Evolutionary conservation across 2,329 filamentous ascomycete species (phyloP).

Genomic region (Chaetomium sp.): DNA sequence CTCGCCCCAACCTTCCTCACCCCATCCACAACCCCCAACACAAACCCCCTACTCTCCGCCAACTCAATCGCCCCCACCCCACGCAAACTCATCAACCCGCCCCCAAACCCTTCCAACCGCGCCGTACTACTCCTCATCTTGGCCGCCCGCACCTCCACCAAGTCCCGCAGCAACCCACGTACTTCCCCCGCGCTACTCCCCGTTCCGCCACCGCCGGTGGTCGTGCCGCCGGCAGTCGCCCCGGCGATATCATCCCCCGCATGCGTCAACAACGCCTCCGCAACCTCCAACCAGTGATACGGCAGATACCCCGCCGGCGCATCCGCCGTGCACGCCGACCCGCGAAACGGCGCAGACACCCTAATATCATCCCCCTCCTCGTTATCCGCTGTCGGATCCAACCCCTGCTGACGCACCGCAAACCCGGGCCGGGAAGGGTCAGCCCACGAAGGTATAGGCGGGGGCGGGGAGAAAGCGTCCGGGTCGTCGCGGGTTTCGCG

Average conservation of each 20-base stretch:
- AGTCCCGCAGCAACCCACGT: slow-evolving; percentile 66
- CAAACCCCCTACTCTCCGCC: slow-evolving; percentile 76
- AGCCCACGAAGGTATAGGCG: slow-evolving; percentile 53
- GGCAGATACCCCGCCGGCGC: slow-evolving; percentile 67
- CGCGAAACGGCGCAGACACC: slow-evolving; percentile 69
- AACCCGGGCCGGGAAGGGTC: slow-evolving; percentile 43
- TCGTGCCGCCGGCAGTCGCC: slow-evolving; percentile 20
- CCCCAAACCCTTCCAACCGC: slow-evolving; percentile 62
- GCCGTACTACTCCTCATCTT: slow-evolving; percentile 76
- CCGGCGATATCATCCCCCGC: slow-evolving; percentile 70
- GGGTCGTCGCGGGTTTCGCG: slow-evolving; percentile 69
- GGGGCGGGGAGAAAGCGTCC: slow-evolving; percentile 70
- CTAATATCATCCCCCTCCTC: slow-evolving; percentile 27
- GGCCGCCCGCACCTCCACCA: slow-evolving; percentile 81
- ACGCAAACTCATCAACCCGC: slow-evolving; percentile 59
- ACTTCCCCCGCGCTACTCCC: slow-evolving; percentile 56
- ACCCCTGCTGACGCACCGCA: slow-evolving; percentile 28
- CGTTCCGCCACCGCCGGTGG: neutral
- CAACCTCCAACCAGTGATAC: slow-evolving; percentile 92
- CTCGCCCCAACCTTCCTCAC: slow-evolving; percentile 77
- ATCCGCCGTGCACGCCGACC: slow-evolving; percentile 54
- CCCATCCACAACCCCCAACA: slow-evolving; percentile 80
- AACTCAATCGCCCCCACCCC: slow-evolving; percentile 93
- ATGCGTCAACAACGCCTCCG: slow-evolving; percentile 78
- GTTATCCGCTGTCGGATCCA: slow-evolving; percentile 6